These are phyloP conservation scores for Lagenaria siceraria DNA, from an alignment of 306 rosid genomes.

Conservation along the genomic window DNA sequence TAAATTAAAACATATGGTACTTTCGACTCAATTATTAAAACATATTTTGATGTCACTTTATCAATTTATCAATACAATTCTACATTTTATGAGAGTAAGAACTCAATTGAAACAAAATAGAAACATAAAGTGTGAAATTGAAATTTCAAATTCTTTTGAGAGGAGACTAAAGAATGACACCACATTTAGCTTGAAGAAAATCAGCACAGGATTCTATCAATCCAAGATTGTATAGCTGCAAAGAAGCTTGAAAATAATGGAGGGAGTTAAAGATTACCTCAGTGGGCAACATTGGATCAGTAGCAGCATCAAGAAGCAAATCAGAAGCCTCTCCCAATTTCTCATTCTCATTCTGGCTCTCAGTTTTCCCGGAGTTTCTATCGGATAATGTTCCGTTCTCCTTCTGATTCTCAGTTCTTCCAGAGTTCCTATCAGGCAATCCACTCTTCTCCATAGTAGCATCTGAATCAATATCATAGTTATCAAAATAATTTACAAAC, in stretches of 20 bases:
- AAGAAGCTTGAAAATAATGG: not conserved
- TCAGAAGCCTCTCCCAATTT: slow-evolving; percentile 26
- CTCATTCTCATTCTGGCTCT: slow-evolving; percentile 31
- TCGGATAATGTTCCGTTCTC: slow-evolving; percentile 23
- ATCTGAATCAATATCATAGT: slow-evolving; percentile 31
- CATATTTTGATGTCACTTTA: not conserved
- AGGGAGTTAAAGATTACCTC: slow-evolving; percentile 41
- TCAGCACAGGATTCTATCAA: too few species aligned
- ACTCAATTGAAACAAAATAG: not conserved
- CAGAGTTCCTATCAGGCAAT: slow-evolving; percentile 30
- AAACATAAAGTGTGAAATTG: not conserved
- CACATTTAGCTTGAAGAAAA: not conserved
- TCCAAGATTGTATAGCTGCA: not conserved
- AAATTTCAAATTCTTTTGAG: not conserved
- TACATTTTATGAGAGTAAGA: not conserved
- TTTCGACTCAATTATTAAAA: not conserved
- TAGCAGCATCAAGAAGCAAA: slow-evolving; percentile 44
- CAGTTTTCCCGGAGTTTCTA: slow-evolving; percentile 24
- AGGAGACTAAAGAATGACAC: not conserved
- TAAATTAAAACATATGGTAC: not conserved
- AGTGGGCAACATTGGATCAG: slow-evolving; percentile 53
- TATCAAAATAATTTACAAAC: not conserved
- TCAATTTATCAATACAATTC: not conserved
- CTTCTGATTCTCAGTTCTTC: slow-evolving; percentile 33
- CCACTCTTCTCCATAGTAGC: slow-evolving; percentile 26